A percentile compares a stretch with the other conserved stretches of the same genome.
Evolutionary conservation across 495 filamentous ascomycete species (phyloP).

Genomic region (Podospora appendiculata): DNA sequence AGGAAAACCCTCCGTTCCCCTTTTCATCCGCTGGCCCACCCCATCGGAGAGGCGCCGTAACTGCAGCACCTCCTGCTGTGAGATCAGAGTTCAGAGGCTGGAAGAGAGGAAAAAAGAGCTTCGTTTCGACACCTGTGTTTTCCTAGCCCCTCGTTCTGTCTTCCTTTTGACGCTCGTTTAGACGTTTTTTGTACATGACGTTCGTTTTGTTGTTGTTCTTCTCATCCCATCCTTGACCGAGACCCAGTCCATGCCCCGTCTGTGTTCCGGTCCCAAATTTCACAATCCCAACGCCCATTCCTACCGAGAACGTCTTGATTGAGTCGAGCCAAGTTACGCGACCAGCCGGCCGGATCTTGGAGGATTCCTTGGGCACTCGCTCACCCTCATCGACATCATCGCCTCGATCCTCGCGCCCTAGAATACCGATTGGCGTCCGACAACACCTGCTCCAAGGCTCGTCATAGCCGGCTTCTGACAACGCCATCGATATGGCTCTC

Average conservation of each 20-base stretch:
- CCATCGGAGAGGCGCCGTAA: conserved; percentile 7
- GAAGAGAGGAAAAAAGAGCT: conserved; percentile 3
- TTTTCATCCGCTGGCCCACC: conserved; percentile 8
- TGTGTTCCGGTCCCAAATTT: not conserved
- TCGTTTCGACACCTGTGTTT: conserved; percentile 1
- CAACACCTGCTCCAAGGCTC: not conserved
- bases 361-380: too few relatives aligned
- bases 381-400: not conserved
- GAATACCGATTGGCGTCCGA: not conserved
- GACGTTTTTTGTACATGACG: conserved; percentile 20
- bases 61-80: conserved; percentile 10
- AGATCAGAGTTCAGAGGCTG: conserved; percentile 5
- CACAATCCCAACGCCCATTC: not conserved
- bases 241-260: not conserved
- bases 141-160: not conserved
- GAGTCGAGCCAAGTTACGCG: too few relatives aligned
- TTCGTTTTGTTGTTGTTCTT: conserved; percentile 19
- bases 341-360: too few relatives aligned
- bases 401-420: not conserved
- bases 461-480: conserved; percentile 12
- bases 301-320: not conserved
- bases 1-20: conserved; percentile 21
- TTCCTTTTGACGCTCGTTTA: conserved; percentile 23
- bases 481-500: conserved; percentile 33
- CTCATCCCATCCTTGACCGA: not conserved